Percentiles rank a stretch among this genome's conserved stretches.
Conservation (phyloP, 1,284 basidiomycete species). For the Microbotryomycetes sp. region DNA sequence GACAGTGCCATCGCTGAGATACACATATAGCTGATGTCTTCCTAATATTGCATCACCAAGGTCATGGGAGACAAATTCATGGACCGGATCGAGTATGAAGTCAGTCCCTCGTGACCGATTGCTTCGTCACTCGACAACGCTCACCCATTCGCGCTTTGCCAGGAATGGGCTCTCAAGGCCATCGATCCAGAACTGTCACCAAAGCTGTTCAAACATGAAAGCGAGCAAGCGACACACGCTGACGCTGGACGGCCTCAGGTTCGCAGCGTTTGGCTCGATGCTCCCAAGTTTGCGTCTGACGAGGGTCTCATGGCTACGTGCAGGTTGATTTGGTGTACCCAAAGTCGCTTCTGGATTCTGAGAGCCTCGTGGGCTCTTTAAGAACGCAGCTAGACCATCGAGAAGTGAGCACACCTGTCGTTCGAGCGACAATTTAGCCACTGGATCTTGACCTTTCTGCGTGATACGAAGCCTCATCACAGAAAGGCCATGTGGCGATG, state of each 20-base stretch:
- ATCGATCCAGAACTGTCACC: conserved; percentile 35
- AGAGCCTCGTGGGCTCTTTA: conserved; percentile 18
- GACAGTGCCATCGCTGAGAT: not conserved
- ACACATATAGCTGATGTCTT: not conserved
- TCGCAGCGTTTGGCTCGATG: no score
- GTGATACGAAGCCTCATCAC: conserved; percentile 24
- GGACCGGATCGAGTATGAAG: conserved; percentile 37
- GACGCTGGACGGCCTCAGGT: no score
- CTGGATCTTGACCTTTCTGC: not conserved
- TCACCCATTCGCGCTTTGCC: not conserved
- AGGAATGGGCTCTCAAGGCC: conserved; percentile 37
- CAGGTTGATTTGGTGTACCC: conserved; percentile 36
- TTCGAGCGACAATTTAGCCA: not conserved
- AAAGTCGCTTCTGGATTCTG: conserved; percentile 12
- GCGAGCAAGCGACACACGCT: not conserved
- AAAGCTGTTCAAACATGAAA: conserved; percentile 13
- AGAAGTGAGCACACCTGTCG: conserved; percentile 4
- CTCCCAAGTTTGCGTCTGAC: no score
- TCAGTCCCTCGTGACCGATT: not conserved
- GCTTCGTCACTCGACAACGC: not conserved
- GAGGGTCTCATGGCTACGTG: no score
- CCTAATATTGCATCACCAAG: not conserved
- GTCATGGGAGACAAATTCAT: conserved; percentile 32
- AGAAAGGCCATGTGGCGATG: conserved; percentile 28
- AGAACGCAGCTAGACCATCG: conserved; percentile 28